Percentiles rank a stretch among this genome's conserved stretches.
Conservation (phyloP, 225 moss, liverwort and hornwort genomes). For the Takakia lepidozioides region DNA sequence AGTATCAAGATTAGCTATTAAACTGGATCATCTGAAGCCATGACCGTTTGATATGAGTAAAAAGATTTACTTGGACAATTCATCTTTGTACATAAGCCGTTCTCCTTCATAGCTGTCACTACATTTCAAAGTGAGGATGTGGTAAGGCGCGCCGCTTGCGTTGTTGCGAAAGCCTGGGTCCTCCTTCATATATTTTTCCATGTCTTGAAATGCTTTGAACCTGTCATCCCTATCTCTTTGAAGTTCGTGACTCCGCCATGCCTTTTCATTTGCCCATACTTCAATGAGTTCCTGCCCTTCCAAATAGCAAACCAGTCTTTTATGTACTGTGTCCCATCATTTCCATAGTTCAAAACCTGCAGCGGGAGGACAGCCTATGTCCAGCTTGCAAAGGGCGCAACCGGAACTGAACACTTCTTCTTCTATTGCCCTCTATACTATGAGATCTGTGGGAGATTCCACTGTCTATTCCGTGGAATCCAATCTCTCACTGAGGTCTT, state of each 20-base stretch:
- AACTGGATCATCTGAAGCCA: background rate
- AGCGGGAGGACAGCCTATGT: no score
- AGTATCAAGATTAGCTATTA: no score
- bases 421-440: no score
- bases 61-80: constrained; percentile 16
- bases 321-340: no score
- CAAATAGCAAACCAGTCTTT: no score
- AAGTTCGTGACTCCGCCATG: constrained; percentile 18
- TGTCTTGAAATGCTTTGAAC: constrained; percentile 24
- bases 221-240: constrained; percentile 20
- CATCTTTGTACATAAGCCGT: constrained; percentile 13
- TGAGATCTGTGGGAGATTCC: no score
- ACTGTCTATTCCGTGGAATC: no score
- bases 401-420: no score
- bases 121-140: constrained; percentile 24
- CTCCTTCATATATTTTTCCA: constrained; percentile 18
- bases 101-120: constrained; percentile 28
- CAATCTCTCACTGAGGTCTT: no score
- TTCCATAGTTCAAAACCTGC: no score
- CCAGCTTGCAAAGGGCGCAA: no score
- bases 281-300: constrained; percentile 27
- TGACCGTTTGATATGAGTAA: background rate
- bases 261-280: constrained; percentile 11
- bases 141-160: constrained; percentile 24
- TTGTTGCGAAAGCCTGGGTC: constrained; percentile 47